phyloP scores from a whole-genome alignment of 805 yeast genomes.

The Lachancea quebecensis region DNA sequence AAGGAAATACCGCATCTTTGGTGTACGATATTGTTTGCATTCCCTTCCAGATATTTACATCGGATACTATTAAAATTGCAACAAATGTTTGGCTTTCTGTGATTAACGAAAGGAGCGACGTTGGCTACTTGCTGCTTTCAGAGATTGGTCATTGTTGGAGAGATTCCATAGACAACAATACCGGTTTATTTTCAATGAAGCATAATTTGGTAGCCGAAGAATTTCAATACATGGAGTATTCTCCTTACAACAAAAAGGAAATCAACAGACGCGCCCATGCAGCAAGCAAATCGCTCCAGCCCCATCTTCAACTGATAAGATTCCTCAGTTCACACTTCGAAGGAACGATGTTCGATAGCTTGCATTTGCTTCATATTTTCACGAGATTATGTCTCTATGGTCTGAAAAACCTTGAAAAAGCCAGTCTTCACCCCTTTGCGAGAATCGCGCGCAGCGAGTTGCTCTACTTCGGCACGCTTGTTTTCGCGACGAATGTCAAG shows the following conservation, averaged over 20 bases:
- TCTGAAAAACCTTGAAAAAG: conserved; percentile 42
- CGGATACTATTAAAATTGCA: conserved; percentile 54
- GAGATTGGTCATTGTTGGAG: conserved; percentile 70
- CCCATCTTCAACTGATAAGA: conserved; percentile 63
- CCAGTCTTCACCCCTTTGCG: conserved; percentile 79
- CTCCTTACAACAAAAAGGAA: conserved; percentile 67
- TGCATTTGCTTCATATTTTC: conserved; percentile 60
- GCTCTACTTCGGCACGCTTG: conserved; percentile 57
- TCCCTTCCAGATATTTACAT: conserved; percentile 64
- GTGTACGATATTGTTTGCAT: conserved; percentile 47
- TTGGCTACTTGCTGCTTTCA: conserved; percentile 54
- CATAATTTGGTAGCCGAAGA: conserved; percentile 55
- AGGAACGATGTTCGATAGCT: conserved; percentile 67
- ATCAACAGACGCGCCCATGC: conserved; percentile 45
- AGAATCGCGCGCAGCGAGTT: conserved; percentile 70
- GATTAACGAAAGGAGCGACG: conserved; percentile 55
- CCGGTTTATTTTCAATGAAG: conserved; percentile 57
- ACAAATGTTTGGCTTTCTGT: conserved; percentile 76
- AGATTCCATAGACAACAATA: conserved; percentile 46
- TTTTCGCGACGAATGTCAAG: conserved; percentile 49
- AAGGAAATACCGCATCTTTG: conserved; percentile 35
- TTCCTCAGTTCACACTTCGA: conserved; percentile 73
- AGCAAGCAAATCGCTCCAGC: conserved; percentile 47
- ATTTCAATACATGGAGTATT: conserved; percentile 73
- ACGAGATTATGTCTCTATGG: conserved; percentile 55